phyloP scores from a whole-genome alignment of 2,329 filamentous ascomycete species.

The Ilyonectria destructans region DNA sequence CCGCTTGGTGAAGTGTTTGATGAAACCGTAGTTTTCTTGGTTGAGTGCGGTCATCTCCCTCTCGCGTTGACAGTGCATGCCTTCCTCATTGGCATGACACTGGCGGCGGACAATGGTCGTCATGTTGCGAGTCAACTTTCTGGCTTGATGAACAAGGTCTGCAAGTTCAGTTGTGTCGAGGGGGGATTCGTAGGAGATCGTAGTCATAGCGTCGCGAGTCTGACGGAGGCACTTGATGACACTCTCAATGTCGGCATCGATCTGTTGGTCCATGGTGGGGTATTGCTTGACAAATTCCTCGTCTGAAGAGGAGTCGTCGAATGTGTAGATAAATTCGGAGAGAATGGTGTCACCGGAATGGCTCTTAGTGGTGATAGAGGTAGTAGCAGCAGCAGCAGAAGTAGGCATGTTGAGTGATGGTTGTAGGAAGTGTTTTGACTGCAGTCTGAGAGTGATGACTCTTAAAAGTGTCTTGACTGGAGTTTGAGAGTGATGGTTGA shows the following conservation, averaged over 20 bases:
- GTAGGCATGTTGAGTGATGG: too few species aligned
- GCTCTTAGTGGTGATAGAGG: too few species aligned
- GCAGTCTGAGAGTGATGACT: too few species aligned
- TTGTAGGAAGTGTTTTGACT: too few species aligned
- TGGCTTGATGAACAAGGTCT: neutral
- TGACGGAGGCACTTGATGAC: neutral
- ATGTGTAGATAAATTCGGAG: too few species aligned
- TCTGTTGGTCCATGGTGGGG: neutral
- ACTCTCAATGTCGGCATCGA: constrained; percentile 19
- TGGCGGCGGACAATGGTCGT: constrained; percentile 15
- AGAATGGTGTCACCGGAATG: too few species aligned
- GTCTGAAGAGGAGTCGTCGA: too few species aligned
- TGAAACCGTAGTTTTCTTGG: neutral
- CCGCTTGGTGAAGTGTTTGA: neutral
- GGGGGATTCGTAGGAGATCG: neutral
- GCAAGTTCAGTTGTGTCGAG: neutral
- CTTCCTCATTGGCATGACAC: constrained; percentile 32
- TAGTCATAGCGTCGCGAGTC: constrained; percentile 15
- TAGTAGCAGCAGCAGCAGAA: too few species aligned
- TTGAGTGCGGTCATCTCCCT: constrained; percentile 23
- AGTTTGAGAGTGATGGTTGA: too few species aligned
- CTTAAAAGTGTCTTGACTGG: too few species aligned
- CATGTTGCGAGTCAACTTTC: neutral
- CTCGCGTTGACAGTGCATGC: constrained; percentile 6
- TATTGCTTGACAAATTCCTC: neutral